A percentile compares a stretch with the other conserved stretches of the same genome.
Conservation (phyloP, 2,329 filamentous ascomycete species). For the Rugonectria rugulosa region DNA sequence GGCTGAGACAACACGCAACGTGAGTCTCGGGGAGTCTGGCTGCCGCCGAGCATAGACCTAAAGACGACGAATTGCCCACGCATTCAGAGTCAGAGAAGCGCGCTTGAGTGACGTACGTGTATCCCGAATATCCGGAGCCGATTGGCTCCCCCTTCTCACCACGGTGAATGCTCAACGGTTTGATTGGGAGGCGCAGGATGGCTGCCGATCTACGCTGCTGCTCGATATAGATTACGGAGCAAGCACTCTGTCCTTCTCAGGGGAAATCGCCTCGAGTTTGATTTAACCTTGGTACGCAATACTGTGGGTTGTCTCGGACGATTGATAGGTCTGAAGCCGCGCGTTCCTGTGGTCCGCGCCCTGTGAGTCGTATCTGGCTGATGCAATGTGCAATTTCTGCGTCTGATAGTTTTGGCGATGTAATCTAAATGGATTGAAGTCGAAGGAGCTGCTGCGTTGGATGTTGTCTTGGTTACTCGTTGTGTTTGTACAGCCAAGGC, state of each 20-base stretch:
- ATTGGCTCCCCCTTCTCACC: slow-evolving; percentile 15
- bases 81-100: neutral
- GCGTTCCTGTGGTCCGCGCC: slow-evolving; percentile 12
- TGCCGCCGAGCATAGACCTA: neutral
- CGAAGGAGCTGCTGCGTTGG: too few relatives aligned
- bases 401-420: neutral
- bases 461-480: too few relatives aligned
- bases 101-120: neutral
- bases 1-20: slow-evolving; percentile 3
- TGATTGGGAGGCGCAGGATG: slow-evolving; percentile 5
- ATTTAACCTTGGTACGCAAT: slow-evolving; percentile 18
- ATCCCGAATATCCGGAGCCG: neutral
- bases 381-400: slow-evolving; percentile 18
- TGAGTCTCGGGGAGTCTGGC: slow-evolving; percentile 9
- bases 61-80: neutral
- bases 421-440: too few relatives aligned
- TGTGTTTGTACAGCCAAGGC: too few relatives aligned
- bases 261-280: slow-evolving; percentile 2
- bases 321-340: slow-evolving; percentile 9
- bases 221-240: slow-evolving; percentile 5
- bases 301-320: slow-evolving; percentile 14
- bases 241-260: neutral
- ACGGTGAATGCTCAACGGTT: slow-evolving; percentile 1
- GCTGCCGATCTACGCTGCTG: neutral
- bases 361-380: slow-evolving; percentile 11